These are phyloP conservation scores for Pyrrhoderma lamaoense DNA, from an alignment of 1,284 basidiomycete genomes.

Conservation along the genomic window DNA sequence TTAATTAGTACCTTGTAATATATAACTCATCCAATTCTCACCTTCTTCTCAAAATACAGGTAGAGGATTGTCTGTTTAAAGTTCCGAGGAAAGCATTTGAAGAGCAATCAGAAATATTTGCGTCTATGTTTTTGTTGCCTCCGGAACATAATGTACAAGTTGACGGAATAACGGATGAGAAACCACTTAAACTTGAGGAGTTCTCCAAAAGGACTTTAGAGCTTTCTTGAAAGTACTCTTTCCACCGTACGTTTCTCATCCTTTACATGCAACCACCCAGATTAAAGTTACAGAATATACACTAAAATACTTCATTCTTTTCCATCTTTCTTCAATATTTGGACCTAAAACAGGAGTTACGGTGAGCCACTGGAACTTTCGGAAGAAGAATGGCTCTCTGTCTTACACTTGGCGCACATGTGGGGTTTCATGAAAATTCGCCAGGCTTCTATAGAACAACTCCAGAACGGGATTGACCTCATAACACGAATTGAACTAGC, in stretches of 20 bases:
- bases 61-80: conserved; percentile 16
- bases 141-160: conserved; percentile 2
- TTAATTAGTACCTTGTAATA: not conserved
- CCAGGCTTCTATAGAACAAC: conserved; percentile 23
- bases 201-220: conserved; percentile 14
- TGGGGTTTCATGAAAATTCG: conserved; percentile 23
- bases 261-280: too few relatives aligned
- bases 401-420: conserved; percentile 24
- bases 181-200: conserved; percentile 10
- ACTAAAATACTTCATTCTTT: too few relatives aligned
- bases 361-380: conserved; percentile 20
- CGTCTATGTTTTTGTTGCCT: conserved; percentile 15
- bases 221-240: conserved; percentile 15
- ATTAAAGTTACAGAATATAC: too few relatives aligned
- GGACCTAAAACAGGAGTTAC: conserved; percentile 17
- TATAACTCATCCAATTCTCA: not conserved
- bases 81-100: conserved; percentile 16
- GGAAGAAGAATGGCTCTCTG: conserved; percentile 26
- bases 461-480: conserved; percentile 21
- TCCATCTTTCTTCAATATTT: not conserved
- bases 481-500: conserved; percentile 24
- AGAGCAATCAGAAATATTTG: conserved; percentile 17
- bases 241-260: conserved; percentile 11
- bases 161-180: conserved; percentile 14
- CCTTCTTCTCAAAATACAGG: too few relatives aligned